A percentile compares a stretch with the other conserved stretches of the same genome.
Conservation (phyloP, 345 rosid genomes). For the Rhodomyrtus tomentosa region DNA sequence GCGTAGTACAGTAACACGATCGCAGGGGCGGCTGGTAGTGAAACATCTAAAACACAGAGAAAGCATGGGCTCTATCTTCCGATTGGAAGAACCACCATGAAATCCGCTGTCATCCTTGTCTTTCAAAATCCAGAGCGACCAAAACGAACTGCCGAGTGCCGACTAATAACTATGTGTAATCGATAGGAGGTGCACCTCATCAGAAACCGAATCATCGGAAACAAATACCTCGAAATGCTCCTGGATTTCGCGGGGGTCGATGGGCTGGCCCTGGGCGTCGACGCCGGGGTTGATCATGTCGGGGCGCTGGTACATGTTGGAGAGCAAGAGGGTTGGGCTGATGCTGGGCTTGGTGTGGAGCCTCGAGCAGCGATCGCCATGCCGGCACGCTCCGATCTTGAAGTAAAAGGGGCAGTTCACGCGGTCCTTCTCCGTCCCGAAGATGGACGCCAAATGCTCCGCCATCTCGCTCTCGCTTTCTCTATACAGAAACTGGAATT, state of each 20-base stretch:
- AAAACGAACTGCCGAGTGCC: too few species aligned
- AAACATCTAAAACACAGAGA: background rate
- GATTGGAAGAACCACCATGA: background rate
- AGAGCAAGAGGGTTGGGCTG: conserved; percentile 65
- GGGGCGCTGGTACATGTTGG: conserved; percentile 76
- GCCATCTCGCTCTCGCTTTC: conserved; percentile 21
- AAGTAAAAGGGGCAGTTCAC: conserved; percentile 83
- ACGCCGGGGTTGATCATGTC: conserved; percentile 66
- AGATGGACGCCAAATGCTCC: conserved; percentile 76
- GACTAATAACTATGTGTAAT: background rate
- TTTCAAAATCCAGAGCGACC: background rate
- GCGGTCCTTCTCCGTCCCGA: conserved; percentile 75
- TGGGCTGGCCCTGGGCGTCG: conserved; percentile 31
- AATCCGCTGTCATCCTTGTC: too few species aligned
- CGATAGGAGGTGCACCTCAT: background rate
- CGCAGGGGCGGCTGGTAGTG: background rate
- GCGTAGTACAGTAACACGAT: background rate
- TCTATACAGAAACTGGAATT: background rate
- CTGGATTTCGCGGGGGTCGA: conserved; percentile 52
- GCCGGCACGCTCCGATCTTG: conserved; percentile 78
- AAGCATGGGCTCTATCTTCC: background rate
- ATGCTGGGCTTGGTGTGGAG: conserved; percentile 70
- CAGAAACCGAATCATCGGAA: background rate
- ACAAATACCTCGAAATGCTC: conserved; percentile 43
- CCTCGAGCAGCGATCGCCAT: conserved; percentile 69